These are phyloP conservation scores for Pyricularia sp. DNA, from an alignment of 2,329 filamentous ascomycete species.

Conservation along the genomic window DNA sequence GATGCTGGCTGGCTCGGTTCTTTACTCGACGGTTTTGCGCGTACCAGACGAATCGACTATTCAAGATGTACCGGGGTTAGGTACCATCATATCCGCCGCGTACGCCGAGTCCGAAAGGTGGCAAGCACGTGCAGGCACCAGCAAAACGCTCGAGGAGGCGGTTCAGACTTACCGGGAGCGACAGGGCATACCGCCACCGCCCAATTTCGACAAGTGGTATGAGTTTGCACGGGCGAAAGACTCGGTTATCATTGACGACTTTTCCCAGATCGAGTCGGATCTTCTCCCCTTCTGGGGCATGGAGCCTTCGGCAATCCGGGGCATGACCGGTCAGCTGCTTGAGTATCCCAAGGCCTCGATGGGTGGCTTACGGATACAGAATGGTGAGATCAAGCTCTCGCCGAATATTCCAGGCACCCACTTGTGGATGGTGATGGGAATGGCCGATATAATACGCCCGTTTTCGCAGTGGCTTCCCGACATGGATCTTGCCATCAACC, in stretches of 20 bases:
- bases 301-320: constrained; percentile 48
- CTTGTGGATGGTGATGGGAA: constrained; percentile 26
- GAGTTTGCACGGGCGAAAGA: constrained; percentile 44
- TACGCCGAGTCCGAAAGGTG: constrained; percentile 33
- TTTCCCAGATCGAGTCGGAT: constrained; percentile 57
- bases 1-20: neutral
- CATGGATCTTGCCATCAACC: constrained; percentile 43
- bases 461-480: constrained; percentile 36
- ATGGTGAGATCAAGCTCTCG: constrained; percentile 18
- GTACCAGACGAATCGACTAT: neutral
- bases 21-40: neutral
- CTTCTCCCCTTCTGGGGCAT: constrained; percentile 63
- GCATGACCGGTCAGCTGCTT: constrained; percentile 28
- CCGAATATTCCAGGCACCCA: constrained; percentile 23
- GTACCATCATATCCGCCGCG: neutral
- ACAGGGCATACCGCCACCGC: constrained; percentile 75
- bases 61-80: neutral
- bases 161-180: constrained; percentile 73
- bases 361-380: constrained; percentile 23
- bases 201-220: constrained; percentile 75
- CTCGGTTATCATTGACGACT: constrained; percentile 60
- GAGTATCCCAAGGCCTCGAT: constrained; percentile 19
- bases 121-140: constrained; percentile 8
- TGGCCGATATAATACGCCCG: constrained; percentile 27
- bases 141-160: constrained; percentile 58